A percentile compares a stretch with the other conserved stretches of the same genome.
Conservation (phyloP, 768 basidiomycete species). For the Termitomyces sp. region DNA sequence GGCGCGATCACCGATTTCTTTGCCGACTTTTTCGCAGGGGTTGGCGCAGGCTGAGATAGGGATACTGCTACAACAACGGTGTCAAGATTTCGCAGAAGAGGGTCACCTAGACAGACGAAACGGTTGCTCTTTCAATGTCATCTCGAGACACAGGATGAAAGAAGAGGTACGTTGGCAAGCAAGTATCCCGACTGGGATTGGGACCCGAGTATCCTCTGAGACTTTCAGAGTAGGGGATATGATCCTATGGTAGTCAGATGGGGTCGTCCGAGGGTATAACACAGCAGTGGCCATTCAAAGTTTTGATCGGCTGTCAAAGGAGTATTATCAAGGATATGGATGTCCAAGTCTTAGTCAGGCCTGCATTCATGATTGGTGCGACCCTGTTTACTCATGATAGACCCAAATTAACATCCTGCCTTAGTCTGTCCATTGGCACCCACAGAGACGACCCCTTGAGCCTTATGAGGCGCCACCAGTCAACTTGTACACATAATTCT, state of each 20-base stretch:
- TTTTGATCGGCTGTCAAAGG: not conserved
- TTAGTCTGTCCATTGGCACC: not conserved
- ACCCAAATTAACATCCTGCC: not conserved
- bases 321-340: not conserved
- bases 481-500: not conserved
- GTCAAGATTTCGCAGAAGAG: slow-evolving; percentile 51
- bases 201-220: slow-evolving; percentile 39
- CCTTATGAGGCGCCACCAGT: not conserved
- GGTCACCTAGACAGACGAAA: slow-evolving; percentile 47
- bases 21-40: slow-evolving; percentile 39
- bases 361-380: not conserved
- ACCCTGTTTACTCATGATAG: not conserved
- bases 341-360: not conserved
- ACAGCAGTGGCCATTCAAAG: slow-evolving; percentile 29
- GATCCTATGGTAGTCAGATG: slow-evolving; percentile 59
- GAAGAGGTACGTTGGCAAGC: slow-evolving; percentile 63
- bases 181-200: slow-evolving; percentile 71
- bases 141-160: not conserved
- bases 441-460: not conserved
- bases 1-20: slow-evolving; percentile 53
- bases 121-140: slow-evolving; percentile 2
- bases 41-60: slow-evolving; percentile 36
- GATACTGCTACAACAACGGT: slow-evolving; percentile 51
- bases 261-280: slow-evolving; percentile 38
- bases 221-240: slow-evolving; percentile 51